phyloP scores from a whole-genome alignment of 495 filamentous ascomycete genomes.

The Neurospora sp. region DNA sequence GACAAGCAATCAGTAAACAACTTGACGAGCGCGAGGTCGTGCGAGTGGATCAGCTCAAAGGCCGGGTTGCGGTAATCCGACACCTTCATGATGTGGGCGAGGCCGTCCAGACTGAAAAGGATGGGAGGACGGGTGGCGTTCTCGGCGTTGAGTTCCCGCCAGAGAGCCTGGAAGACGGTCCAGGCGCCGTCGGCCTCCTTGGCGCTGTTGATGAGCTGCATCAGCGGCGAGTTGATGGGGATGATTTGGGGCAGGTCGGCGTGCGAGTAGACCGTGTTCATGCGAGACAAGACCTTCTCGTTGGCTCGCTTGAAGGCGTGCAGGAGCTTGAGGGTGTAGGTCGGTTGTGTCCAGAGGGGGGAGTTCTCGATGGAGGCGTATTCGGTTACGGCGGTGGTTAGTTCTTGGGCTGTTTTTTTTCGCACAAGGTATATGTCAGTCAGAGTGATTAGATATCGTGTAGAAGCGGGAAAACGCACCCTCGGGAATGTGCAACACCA shows the following conservation, averaged over 20 bases:
- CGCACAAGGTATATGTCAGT: too few relatives aligned
- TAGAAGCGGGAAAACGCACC: too few relatives aligned
- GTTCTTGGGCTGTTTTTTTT: slow-evolving; percentile 71
- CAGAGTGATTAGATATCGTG: too few relatives aligned
- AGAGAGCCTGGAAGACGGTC: slow-evolving; percentile 72
- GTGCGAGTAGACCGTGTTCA: slow-evolving; percentile 51
- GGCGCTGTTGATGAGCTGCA: slow-evolving; percentile 58
- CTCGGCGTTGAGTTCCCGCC: slow-evolving; percentile 56
- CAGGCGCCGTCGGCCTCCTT: slow-evolving; percentile 67
- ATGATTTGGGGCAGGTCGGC: slow-evolving; percentile 45
- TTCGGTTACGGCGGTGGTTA: slow-evolving; percentile 66
- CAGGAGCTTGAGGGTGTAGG: slow-evolving; percentile 63
- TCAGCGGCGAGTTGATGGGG: slow-evolving; percentile 51
- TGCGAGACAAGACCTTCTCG: slow-evolving; percentile 46
- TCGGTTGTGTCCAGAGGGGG: slow-evolving; percentile 60
- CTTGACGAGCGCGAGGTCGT: slow-evolving; percentile 69
- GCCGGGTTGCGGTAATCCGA: slow-evolving; percentile 61
- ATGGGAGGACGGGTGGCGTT: slow-evolving; percentile 63
- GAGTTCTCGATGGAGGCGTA: slow-evolving; percentile 59
- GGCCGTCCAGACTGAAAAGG: slow-evolving; percentile 65
- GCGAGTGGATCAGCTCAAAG: slow-evolving; percentile 70
- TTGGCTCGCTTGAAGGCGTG: slow-evolving; percentile 64
- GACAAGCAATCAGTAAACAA: slow-evolving; percentile 63
- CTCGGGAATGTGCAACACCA: slow-evolving; percentile 87
- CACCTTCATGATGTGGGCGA: slow-evolving; percentile 66